phyloP scores from a whole-genome alignment of 257 asterid genomes.

The Nicotiana tomentosiformis region DNA sequence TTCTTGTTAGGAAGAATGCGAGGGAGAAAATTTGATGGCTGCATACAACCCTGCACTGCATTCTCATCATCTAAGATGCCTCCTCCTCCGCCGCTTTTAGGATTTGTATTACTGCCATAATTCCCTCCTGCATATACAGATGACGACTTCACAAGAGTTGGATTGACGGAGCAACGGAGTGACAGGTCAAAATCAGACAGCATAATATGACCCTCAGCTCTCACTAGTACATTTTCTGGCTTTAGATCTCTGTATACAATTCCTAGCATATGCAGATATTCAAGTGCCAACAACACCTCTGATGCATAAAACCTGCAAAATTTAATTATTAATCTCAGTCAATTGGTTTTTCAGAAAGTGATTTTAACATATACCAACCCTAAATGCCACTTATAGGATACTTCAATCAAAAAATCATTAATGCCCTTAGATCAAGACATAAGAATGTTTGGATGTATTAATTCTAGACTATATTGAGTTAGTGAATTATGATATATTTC shows the following conservation, averaged over 20 bases:
- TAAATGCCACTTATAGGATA: too few species aligned
- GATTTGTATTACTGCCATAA: constrained; percentile 7
- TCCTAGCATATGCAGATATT: constrained; percentile 84
- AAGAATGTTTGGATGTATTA: too few species aligned
- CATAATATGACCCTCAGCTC: constrained; percentile 85
- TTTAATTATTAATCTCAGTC: neutral
- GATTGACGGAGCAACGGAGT: constrained; percentile 74
- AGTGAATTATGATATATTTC: too few species aligned
- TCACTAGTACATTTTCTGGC: constrained; percentile 76
- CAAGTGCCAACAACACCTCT: constrained; percentile 65
- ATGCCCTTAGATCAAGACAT: too few species aligned
- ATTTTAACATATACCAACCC: too few species aligned
- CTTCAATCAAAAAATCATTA: too few species aligned
- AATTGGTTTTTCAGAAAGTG: too few species aligned
- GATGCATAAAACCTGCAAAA: constrained; percentile 68
- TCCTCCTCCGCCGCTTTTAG: neutral
- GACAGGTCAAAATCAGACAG: constrained; percentile 85
- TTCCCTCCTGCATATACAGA: constrained; percentile 29
- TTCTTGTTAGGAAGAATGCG: constrained; percentile 51
- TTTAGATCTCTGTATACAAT: constrained; percentile 74
- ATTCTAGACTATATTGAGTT: too few species aligned
- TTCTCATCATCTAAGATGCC: constrained; percentile 40
- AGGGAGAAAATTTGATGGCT: constrained; percentile 47
- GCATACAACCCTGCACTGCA: constrained; percentile 41
- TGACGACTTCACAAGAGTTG: constrained; percentile 76